Conservation (phyloP, 495 filamentous ascomycete species). For the Xylaria intraflava region DNA sequence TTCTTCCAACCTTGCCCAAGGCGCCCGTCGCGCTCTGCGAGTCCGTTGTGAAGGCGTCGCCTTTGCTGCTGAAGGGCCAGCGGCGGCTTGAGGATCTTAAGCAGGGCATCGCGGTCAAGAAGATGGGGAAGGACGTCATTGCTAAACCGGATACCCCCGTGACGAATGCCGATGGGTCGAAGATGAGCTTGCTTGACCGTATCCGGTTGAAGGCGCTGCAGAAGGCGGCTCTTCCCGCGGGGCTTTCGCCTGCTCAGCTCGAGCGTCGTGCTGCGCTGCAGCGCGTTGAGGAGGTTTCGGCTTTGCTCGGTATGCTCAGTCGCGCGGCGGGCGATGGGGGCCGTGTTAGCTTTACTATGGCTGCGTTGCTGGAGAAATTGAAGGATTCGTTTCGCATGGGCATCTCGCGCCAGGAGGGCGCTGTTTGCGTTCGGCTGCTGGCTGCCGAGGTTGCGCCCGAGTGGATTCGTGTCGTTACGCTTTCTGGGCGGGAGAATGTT, state of each 20-base stretch:
- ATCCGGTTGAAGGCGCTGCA: slow-evolving; percentile 53
- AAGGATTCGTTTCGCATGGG: slow-evolving; percentile 56
- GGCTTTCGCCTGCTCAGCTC: slow-evolving; percentile 41
- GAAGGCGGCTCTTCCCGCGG: slow-evolving; percentile 33
- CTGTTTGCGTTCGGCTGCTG: slow-evolving; percentile 49
- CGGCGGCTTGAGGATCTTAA: slow-evolving; percentile 56
- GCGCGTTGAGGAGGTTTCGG: slow-evolving; percentile 53
- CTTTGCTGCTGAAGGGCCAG: slow-evolving; percentile 49
- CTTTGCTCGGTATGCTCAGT: slow-evolving; percentile 53
- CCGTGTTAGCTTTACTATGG: slow-evolving; percentile 54
- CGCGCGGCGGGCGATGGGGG: slow-evolving; percentile 31
- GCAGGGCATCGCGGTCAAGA: slow-evolving; percentile 40
- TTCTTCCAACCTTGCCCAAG: slow-evolving; percentile 49
- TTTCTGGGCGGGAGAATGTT: slow-evolving; percentile 51
- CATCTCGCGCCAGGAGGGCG: slow-evolving; percentile 53
- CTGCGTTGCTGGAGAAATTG: slow-evolving; percentile 50
- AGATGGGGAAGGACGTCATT: slow-evolving; percentile 31
- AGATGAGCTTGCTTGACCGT: slow-evolving; percentile 53
- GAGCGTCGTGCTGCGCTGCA: slow-evolving; percentile 53
- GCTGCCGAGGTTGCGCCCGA: slow-evolving; percentile 53
- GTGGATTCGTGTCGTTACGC: slow-evolving; percentile 52
- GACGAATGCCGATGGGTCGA: slow-evolving; percentile 27
- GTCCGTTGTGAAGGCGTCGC: slow-evolving; percentile 38
- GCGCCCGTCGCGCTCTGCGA: slow-evolving; percentile 44
- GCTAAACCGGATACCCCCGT: slow-evolving; percentile 17